Base-by-base conservation (phyloP, 495 filamentous ascomycete genomes). In the Penicillium steckii region DNA sequence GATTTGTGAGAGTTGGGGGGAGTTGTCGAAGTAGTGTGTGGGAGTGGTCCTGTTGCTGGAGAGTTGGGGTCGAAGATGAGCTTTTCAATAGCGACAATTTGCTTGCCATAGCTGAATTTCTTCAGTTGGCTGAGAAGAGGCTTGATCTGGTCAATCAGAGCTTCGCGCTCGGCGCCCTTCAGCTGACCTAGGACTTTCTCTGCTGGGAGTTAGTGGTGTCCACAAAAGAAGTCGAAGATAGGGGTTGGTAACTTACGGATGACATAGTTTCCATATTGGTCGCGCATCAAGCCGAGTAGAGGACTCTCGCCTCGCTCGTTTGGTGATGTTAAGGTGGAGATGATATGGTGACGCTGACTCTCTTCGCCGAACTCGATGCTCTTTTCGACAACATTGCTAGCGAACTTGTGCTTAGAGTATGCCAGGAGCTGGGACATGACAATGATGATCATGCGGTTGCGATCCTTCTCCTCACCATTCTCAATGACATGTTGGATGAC, bases 361-460 rank as follows among this genome's bases (percentile, higher is more conserved):
- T 80, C 72, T 1, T 80, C 84, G 9, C 89, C 91, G 56, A 81
- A 82, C 48, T 85, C 75, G 43, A 98, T 89, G 57, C 90, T 94
- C 74, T 92, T 95, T 71, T 98, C 94, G 1, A 98, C 95, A 4
- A 98, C 94, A 59, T 98, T 97, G 58, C 90, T 96, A 3, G 95
- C 94, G 62, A 91, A 96, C 65, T 98, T 97, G 72, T 97, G 93
- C 73, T 90, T 95, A 5, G 90, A 96, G 57, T 87, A 82, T 1
- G 73, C 74, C n/a, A 95, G 66, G 1, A 95, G 71, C 46, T 91
- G 80, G 4, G 74, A 75, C 45, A 82, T 86, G 57, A 98, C 86
- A 26, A 91, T 67, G 30, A 73, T 66, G 48, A 97, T 87, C 66
- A 96, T 85, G 53, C 76, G 80, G 2, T 75, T 78, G 17, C 88